A percentile compares a stretch with the other conserved stretches of the same genome.
Evolutionary conservation across 2,329 filamentous ascomycete genomes (phyloP).

Genomic region (Fusarium acutatum): DNA sequence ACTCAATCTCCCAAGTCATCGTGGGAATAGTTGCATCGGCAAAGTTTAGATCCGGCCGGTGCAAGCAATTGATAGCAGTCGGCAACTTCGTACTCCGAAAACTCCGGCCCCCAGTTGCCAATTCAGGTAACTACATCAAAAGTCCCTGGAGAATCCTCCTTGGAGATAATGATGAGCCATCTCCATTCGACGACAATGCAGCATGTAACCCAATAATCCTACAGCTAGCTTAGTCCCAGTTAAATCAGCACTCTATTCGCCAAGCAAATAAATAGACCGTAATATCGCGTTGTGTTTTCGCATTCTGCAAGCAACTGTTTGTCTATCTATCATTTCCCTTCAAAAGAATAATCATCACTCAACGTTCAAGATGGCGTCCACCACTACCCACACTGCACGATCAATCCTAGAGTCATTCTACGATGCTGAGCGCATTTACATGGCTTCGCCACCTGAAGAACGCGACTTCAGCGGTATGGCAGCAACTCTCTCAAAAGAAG

Average conservation of each 20-base stretch:
- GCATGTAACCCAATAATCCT: neutral
- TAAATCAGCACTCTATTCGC: neutral
- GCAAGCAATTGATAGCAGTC: neutral
- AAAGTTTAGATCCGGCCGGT: neutral
- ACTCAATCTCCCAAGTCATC: neutral
- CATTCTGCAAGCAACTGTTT: neutral
- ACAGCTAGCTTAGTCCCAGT: neutral
- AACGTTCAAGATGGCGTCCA: neutral
- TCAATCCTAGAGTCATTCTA: slow-evolving; percentile 47
- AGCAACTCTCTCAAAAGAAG: slow-evolving; percentile 36
- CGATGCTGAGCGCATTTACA: slow-evolving; percentile 46
- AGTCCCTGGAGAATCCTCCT: slow-evolving; percentile 17
- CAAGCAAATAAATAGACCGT: neutral
- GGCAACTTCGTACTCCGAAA: slow-evolving; percentile 11
- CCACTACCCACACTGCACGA: slow-evolving; percentile 27
- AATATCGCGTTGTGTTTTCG: neutral
- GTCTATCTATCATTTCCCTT: neutral
- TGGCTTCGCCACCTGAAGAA: slow-evolving; percentile 40
- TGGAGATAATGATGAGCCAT: slow-evolving; percentile 1
- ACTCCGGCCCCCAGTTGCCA: slow-evolving; percentile 15
- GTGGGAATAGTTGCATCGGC: neutral
- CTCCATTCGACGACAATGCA: neutral
- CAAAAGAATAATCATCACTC: no score
- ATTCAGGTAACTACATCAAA: slow-evolving; percentile 3
- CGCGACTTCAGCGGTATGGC: slow-evolving; percentile 46